Percentiles rank a stretch among this genome's conserved stretches.
These are phyloP conservation scores for Pythium coloratum DNA, from an alignment of 352 stramenopile species.

Conservation along the genomic window DNA sequence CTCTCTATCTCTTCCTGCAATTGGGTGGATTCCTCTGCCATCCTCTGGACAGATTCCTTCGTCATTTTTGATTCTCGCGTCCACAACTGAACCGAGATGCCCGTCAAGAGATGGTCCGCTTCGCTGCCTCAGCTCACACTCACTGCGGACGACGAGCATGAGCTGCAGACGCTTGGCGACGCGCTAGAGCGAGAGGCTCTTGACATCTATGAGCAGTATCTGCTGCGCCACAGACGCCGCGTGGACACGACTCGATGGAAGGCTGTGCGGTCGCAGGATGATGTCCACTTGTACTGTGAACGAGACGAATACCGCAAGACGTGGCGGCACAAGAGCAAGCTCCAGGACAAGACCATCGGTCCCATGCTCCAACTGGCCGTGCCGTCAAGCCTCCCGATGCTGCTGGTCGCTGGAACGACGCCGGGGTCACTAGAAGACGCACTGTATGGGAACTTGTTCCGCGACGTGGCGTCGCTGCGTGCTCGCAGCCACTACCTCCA, in stretches of 20 bases:
- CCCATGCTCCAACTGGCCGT: neutral
- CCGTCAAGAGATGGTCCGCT: neutral
- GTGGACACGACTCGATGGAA: slow-evolving; percentile 46
- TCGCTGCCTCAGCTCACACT: slow-evolving; percentile 2
- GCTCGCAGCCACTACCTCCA: slow-evolving; percentile 37
- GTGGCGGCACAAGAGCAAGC: slow-evolving; percentile 12
- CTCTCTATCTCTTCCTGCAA: neutral
- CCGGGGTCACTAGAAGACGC: slow-evolving; percentile 52
- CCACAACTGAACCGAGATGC: neutral
- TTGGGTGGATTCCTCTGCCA: neutral
- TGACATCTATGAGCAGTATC: slow-evolving; percentile 38
- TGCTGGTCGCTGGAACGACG: slow-evolving; percentile 34
- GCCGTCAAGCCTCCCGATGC: neutral
- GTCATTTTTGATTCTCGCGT: neutral
- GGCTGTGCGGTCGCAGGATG: slow-evolving; percentile 35
- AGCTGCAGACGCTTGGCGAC: slow-evolving; percentile 4
- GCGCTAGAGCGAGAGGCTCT: slow-evolving; percentile 27
- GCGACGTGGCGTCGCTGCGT: slow-evolving; percentile 41
- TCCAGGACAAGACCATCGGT: neutral
- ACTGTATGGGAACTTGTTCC: slow-evolving; percentile 45
- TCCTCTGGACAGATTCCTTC: neutral
- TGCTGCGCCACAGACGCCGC: slow-evolving; percentile 30
- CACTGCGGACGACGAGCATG: neutral
- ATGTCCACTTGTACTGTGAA: slow-evolving; percentile 39
- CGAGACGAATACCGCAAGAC: slow-evolving; percentile 21